phyloP scores from a whole-genome alignment of 2,329 filamentous ascomycete species.

The Fusarium tricinctum region DNA sequence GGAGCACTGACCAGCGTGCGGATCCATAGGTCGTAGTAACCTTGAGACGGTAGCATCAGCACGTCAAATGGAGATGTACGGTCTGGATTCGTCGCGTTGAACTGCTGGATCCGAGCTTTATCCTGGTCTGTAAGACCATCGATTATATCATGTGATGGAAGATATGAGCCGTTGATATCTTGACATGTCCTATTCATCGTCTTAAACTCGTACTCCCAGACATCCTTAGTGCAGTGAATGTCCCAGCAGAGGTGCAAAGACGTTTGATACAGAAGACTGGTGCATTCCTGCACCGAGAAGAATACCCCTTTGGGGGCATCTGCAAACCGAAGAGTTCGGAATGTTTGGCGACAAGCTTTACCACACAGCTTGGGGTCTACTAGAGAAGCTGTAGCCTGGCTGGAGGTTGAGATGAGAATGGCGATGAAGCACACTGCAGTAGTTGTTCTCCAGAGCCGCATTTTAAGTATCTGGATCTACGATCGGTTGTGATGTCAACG shows the following conservation, averaged over 20 bases:
- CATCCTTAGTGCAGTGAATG: not conserved
- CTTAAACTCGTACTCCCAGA: not conserved
- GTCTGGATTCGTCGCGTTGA: conserved; percentile 6
- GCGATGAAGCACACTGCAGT: fast-evolving
- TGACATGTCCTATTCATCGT: conserved; percentile 15
- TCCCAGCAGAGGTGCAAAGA: conserved; percentile 25
- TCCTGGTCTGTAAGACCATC: not conserved
- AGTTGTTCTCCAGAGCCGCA: not conserved
- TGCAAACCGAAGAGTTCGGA: conserved; percentile 20
- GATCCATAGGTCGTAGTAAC: conserved; percentile 9
- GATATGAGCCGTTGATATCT: not conserved
- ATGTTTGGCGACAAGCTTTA: conserved; percentile 27
- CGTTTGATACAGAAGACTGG: conserved; percentile 4
- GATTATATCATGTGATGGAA: conserved; percentile 3
- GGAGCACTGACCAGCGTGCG: conserved; percentile 6
- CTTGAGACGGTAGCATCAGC: conserved; percentile 5
- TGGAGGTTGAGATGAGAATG: fast-evolving
- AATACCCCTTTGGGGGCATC: conserved; percentile 15
- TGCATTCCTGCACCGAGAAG: conserved; percentile 17
- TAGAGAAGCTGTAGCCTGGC: not conserved
- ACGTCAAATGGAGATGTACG: not conserved
- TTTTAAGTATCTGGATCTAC: not conserved
- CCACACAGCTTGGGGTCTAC: not conserved
- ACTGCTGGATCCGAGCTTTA: not conserved
- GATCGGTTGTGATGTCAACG: not conserved